Evolutionary conservation across 495 filamentous ascomycete species (phyloP), one percentile per base, ranked within the genome.

Genomic region (Hypoxylon subgilvum): DNA sequence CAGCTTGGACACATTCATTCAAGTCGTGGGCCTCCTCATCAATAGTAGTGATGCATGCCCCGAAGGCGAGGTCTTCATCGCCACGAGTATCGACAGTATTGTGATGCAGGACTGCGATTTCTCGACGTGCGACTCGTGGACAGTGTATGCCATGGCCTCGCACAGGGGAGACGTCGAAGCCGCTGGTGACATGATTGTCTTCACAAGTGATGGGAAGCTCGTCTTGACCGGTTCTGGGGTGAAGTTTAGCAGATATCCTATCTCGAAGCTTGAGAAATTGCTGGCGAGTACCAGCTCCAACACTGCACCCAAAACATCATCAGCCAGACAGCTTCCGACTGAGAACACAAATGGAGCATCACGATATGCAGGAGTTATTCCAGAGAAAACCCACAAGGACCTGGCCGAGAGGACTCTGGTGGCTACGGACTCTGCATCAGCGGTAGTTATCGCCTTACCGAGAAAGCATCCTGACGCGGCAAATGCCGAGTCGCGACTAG

Each of bases 11-110:
- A 64, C 28, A 0, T 73, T 74, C 48, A 65, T 76, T 10, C 69
- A 76, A 54, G 69, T 73, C 12, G 67, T 64, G 2, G 71, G 74
- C 10, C 49, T 76, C 2, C 52, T 70, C 3, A 66, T 71, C 18
- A 76, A 75, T 39, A 65, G 56, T 18, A 69, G 67, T 32, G 50
- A 58, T 7, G 13, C 40, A 9, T 51, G 54, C 31, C 49, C 51
- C 6, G 56, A 36, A 1, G 67, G 66, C 22, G 60, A 72, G 18
- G 65, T 72, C 21, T 67, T 58, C 42, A 61, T 73, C 35, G 69
- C 56, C 5, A 60, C 46, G 1, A 32, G 56, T 9, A 44, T 60
- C 18, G 56, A 46, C 8, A 57, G 39, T 42, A 36, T 66, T 17
- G 42, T 56, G 19, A 66, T 68, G 57, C 57, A 57, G 27, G 45